Evolutionary conservation across 169 alveolate genomes (phyloP), one percentile per base, ranked within the genome.

Genomic region (Eimeria maxima): DNA sequence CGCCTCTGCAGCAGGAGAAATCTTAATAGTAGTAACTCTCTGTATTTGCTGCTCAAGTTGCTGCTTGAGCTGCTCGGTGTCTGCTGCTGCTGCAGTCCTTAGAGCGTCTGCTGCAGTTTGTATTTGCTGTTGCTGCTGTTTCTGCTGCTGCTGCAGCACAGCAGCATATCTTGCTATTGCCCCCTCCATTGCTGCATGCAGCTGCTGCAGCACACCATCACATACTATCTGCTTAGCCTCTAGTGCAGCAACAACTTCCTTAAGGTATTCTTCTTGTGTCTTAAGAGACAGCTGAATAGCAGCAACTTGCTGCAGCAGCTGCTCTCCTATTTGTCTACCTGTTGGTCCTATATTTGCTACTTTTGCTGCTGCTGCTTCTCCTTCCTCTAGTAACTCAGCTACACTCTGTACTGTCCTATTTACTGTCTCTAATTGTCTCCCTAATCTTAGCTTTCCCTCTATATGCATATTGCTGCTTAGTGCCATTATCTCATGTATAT

Each of bases 231-330:
- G 90, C 90, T 80, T 80, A 10, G 45, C 27, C 45, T 80, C 90
- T 24, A 80, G 45, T 3, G 18, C 45, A 5, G 24, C 53, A 22
- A 80, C 90, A 11, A 80, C 90, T 2, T 80, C 90, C 24, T 47
- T 27, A 11, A 80, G 45, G n/a, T 80, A 22, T 1, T 42, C 90
- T 50, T 80, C 90, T 50, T 80, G 90, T 29, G 71, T 47, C 7
- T 8, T 11, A 22, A 33, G 47, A 44, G 90, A 4, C 38, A 80
- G 45, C 13, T 80, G 88, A 47, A 80, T 24, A 22, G 7, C 42
- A 16, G 90, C 90, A 22, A 44, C 5, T 3, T 22, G 13, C 90
- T 80, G 90, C 90, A 80, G 90, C 71, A 80, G 69, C 71, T 50
- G 90, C 50, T 80, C 90, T 27, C 71, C 53, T n/a, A 80, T 22